Base-by-base conservation (phyloP, 768 basidiomycete species). In the Neoboletus brunneissimus region DNA sequence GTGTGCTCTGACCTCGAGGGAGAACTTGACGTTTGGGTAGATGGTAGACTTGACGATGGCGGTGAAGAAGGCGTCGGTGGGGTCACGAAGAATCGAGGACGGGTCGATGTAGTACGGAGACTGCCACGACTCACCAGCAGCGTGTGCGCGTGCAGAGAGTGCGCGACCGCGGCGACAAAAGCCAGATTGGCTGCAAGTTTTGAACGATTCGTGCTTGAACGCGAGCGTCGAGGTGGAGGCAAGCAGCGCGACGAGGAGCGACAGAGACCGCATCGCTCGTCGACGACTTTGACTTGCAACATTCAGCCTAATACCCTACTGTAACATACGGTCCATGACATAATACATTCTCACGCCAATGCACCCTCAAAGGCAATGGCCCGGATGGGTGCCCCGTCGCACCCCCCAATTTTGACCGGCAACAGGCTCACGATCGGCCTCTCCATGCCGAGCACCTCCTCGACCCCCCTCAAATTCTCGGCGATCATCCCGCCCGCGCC, bases 111-210 rank as follows among this genome's bases (percentile, higher is more conserved):
- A 83, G 77, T 98, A 99, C 1, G 96, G 96, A 0, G 95, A 97
- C 38, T 73, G 77, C 90, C 94, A 98, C 5, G 77, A 72, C 13
- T 76, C 70, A 31, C 73, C 72, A 9, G 80, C 78, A 51, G 82
- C 82, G 40, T 76, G 76, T 5, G 91, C 89, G 46, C 92, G 84
- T 10, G 81, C 76, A 55, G 93, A 83, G 44, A 99, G 83, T 0
- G 88, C 89, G 46, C 96, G 86, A 50, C 94, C 93, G 44, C 88
- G 75, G n/a, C 91, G 83, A 77, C 97, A 98, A 74, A 99, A 98
- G 20, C 91, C 94, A 0, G 93, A 84, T 72, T 98, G 92, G n/a
- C 81, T 79, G 67, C 97, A 98, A 55, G 85, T 92, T 73, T 97
- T 98, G 81, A 95, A 99, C 73, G 98, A 93, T 56, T 88, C 81